Conservation (phyloP, 495 filamentous ascomycete species). For the Arthonia radiata region DNA sequence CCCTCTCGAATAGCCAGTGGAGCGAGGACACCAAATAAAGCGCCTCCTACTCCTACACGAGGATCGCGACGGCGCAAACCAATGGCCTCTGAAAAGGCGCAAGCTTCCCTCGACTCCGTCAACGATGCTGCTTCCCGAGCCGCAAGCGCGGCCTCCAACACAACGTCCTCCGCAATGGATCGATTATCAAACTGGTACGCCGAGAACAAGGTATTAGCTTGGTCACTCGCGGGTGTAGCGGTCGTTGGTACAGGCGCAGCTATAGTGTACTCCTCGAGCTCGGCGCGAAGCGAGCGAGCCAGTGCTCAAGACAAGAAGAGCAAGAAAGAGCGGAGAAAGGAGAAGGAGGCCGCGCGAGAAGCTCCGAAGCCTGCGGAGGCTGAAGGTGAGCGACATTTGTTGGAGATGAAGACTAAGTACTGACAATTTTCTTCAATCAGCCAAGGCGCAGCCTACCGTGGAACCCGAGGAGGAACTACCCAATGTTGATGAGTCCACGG, state of each 20-base stretch:
- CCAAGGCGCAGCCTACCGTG: slow-evolving; percentile 26
- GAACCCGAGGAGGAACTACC: slow-evolving; percentile 57
- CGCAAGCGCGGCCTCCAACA: slow-evolving; percentile 23
- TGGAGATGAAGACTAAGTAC: neutral
- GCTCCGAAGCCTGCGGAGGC: slow-evolving; percentile 11
- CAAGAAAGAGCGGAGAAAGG: slow-evolving; percentile 32
- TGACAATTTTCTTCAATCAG: slow-evolving; percentile 12
- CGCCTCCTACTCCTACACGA: no score
- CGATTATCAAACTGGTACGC: slow-evolving; percentile 77
- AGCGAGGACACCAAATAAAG: no score
- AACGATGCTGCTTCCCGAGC: no score
- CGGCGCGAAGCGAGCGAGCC: slow-evolving; percentile 7
- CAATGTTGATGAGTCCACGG: slow-evolving; percentile 55
- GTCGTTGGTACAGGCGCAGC: slow-evolving; percentile 77
- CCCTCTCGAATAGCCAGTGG: no score
- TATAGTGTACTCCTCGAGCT: slow-evolving; percentile 50
- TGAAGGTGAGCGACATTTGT: neutral
- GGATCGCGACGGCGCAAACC: no score
- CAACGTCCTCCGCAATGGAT: slow-evolving; percentile 56
- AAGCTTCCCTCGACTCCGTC: no score
- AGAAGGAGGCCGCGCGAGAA: slow-evolving; percentile 9
- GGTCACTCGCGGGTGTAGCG: slow-evolving; percentile 83
- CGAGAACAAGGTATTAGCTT: slow-evolving; percentile 83
- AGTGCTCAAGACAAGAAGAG: slow-evolving; percentile 24
- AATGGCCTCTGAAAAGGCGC: no score